Conservation (phyloP, 129 eudicot species). For the Ambrosia artemisiifolia region DNA sequence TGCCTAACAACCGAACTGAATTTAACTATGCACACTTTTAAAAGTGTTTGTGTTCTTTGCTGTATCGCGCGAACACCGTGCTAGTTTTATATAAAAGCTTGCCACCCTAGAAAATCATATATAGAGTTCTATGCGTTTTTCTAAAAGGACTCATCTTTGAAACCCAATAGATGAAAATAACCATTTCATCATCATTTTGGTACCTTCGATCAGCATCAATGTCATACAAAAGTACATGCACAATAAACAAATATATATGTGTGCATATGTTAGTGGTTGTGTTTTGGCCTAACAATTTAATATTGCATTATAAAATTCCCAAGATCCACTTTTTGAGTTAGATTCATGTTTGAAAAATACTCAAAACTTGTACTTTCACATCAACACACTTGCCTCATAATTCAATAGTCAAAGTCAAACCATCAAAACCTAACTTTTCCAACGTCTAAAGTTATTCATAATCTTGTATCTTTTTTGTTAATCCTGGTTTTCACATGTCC, state of each 20-base stretch:
- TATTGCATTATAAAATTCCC: conserved; percentile 21
- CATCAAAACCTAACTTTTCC: conserved; percentile 35
- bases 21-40: too few species aligned
- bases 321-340: conserved; percentile 38
- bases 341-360: conserved; percentile 30
- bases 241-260: neutral
- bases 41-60: too few species aligned
- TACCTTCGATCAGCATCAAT: neutral
- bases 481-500: neutral
- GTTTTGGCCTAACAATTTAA: conserved; percentile 20
- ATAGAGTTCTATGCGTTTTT: too few species aligned
- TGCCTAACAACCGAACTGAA: too few species aligned
- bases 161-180: too few species aligned
- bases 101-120: too few species aligned
- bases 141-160: too few species aligned
- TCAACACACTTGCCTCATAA: conserved; percentile 21
- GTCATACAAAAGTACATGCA: neutral
- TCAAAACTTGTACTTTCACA: conserved; percentile 13
- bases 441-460: conserved; percentile 25
- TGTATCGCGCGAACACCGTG: too few species aligned
- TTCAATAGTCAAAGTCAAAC: conserved; percentile 28
- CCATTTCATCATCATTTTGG: too few species aligned
- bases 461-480: neutral
- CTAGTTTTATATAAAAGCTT: too few species aligned
- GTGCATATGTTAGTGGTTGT: neutral